Evolutionary conservation across 1,284 basidiomycete genomes (phyloP), one percentile per base, ranked within the genome.

Genomic region (Phylloboletellus chloephorus): DNA sequence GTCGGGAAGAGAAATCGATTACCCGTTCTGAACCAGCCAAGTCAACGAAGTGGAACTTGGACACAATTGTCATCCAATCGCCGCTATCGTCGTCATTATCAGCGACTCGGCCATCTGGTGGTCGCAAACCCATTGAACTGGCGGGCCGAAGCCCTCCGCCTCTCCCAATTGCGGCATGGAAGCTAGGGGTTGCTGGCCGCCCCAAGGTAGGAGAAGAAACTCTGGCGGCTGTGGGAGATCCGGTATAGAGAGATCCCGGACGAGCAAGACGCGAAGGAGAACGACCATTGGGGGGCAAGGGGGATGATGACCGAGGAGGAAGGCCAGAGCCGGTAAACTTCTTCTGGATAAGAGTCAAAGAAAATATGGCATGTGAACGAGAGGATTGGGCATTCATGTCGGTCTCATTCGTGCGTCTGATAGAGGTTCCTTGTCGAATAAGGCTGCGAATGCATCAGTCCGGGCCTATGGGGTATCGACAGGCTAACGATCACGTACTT

Each of bases 341-440:
- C 70, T 83, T 86, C 68, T 96, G 95, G 1, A 80, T 88, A 37
- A 99, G 72, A 5, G 90, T 97, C 43, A 99, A 73, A 31, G 94
- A 96, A 66, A 98, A 98, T 66, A 98, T 98, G 43, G 96, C 95
- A 74, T 98, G 95, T 17, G 92, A 96, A 49, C 95, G 88, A 31
- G 94, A 98, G 1, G 90, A 95, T 61, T 97, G 92, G 4, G 92
- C 88, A 61, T 98, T 98, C 95, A 98, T 98, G 58, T 94, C 91
- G 28, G 95, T 98, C 64, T 96, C 91, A 53, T 95, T 94, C 5
- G 96, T 98, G 41, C 94, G 81, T 35, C 95, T 80, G 37, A 95
- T 84, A 10, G 86, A 76, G 13, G 90, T 88, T 22, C 95, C 95
- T 54, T 90, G 83, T 51, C 83, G 82, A 46, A 95, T 74, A 44